A percentile compares a stretch with the other conserved stretches of the same genome.
Evolutionary conservation across 257 asterid genomes (phyloP).

Genomic region (Leonotis leonurus): DNA sequence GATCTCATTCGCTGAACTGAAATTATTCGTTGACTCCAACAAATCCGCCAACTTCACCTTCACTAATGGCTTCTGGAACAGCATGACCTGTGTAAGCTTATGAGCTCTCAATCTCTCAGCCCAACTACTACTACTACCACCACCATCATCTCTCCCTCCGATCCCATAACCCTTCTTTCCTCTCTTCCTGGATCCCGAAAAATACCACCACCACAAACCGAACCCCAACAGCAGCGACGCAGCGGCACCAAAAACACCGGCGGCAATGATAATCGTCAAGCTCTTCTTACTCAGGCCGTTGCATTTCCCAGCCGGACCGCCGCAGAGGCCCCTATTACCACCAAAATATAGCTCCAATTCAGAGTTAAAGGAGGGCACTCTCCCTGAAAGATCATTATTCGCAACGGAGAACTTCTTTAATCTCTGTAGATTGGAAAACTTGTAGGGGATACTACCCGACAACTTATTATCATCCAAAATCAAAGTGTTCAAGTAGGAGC

Average conservation of each 20-base stretch:
- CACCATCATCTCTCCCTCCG: conserved; percentile 24
- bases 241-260: conserved; percentile 48
- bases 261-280: conserved; percentile 40
- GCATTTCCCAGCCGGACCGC: conserved; percentile 33
- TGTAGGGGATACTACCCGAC: conserved; percentile 55
- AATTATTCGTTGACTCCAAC: conserved; percentile 39
- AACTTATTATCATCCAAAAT: conserved; percentile 37
- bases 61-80: conserved; percentile 57
- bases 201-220: conserved; percentile 58
- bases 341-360: conserved; percentile 22
- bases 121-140: conserved; percentile 20
- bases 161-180: conserved; percentile 22
- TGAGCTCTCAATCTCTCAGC: conserved; percentile 37
- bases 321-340: conserved; percentile 50
- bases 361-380: conserved; percentile 32
- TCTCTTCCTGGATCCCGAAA: conserved; percentile 24
- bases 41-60: conserved; percentile 54
- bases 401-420: conserved; percentile 39
- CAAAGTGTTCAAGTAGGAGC: conserved; percentile 50
- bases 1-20: conserved; percentile 29
- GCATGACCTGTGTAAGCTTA: conserved; percentile 46
- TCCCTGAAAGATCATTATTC: conserved; percentile 39
- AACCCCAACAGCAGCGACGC: conserved; percentile 43
- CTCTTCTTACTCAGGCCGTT: conserved; percentile 35
- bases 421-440: conserved; percentile 49